Evolutionary conservation across 2,329 filamentous ascomycete species (phyloP), one percentile per base, ranked within the genome.

Genomic region (Neofusicoccum sp.): DNA sequence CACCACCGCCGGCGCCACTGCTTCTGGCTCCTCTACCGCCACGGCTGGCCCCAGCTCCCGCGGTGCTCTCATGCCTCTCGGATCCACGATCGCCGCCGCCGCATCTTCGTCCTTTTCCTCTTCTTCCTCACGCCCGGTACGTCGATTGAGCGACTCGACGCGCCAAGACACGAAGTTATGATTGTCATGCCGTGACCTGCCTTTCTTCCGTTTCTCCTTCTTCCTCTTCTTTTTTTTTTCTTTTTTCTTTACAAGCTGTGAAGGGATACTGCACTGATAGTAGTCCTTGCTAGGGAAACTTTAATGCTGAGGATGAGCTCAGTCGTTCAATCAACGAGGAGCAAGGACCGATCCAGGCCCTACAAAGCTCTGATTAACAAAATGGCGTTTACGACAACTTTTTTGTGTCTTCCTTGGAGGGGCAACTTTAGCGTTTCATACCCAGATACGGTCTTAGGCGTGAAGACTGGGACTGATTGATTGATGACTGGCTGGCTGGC

Each of bases 111-210:
- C 49, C 11, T 28, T 33, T 16, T 36, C 33, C 33, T 43, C 54
- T 28, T 56, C 52, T 9, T 58, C 54, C 29, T 45, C 54, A 47
- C 54, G 54, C n/a, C 54, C 59, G 37, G 59, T 52, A 52, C 59
- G 59, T 44, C 59, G 59, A 36, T 28, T 47, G 39, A 62, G 49
- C 41, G 50, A 62, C 44, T 41, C 49, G 5, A 45, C 43, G 48
- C 61, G 61, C 41, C 61, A 56, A 33, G 61, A 49, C 33, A 62
- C 61, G 48, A 62, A 62, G 49, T 52, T 62, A 56, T 62, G 60
- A 62, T 33, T 7, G 28, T 8, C n/a, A 56, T 49, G 16, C 34
- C 34, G 29, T 16, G 28, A 5, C n/a, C 48, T 49, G 16, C 34
- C 34, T 28, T 16, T 22, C 49, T 39, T 4, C 22, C 33, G 16